Evolutionary conservation across 352 stramenopile species (phyloP), one percentile per base, ranked within the genome.

Genomic region (Globisporangium cylindrosporum): DNA sequence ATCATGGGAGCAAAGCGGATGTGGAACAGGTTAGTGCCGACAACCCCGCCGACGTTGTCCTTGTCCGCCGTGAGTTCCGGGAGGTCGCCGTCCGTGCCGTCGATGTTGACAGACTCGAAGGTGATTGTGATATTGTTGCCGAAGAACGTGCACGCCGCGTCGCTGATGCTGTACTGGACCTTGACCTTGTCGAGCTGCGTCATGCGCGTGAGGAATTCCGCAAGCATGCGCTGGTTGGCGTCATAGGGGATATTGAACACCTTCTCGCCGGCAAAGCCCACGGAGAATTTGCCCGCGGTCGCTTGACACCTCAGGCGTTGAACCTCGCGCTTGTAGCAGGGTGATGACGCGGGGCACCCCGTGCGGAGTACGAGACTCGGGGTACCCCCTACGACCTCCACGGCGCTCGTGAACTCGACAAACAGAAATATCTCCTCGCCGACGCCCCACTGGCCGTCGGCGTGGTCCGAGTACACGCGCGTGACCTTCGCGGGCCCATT

Each of bases 81-180:
- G 12, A 94, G 64, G 72, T 94, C 76, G 69, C 86, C 86, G 59
- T 94, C 86, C 6, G 58, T 61, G 29, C 82, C 81, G 34, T 74
- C 73, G 25, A 89, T 79, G 66, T 94, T 94, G 63, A 92, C 78
- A 4, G 81, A 89, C 58, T 92, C 84, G 68, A 91, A 94, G 1
- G 83, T 90, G 24, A 94, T 63, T 0, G 81, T 91, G 64, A 92
- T 91, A 66, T 91, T 91, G 68, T 92, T 94, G 29, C 86, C 86
- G 51, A 90, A 86, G 59, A 83, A 94, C n/a, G 84, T 90, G 62
- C 86, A 92, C 43, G 84, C 82, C 0, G 71, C 64, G 67, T 81
- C 86, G 15, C 81, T 72, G 38, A 91, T 88, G 32, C 72, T 83
- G 68, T 90, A 94, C 22, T 78, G 69, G 36, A 94, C 72, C 1